These are phyloP conservation scores for Globisporangium lucens DNA, from an alignment of 352 stramenopile species.

Conservation along the genomic window DNA sequence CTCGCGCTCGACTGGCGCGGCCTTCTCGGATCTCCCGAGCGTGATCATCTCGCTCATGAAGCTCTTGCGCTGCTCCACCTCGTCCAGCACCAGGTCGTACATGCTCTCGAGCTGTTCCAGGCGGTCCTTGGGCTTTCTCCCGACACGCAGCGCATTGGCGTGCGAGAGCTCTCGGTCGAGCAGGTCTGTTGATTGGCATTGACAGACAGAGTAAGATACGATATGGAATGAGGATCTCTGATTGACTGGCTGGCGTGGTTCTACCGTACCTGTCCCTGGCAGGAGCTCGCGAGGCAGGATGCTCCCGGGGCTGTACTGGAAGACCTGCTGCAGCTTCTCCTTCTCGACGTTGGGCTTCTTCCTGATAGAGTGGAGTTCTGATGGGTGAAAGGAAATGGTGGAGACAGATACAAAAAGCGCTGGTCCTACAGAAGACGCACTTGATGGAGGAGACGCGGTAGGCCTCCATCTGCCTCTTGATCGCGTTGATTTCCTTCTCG, in stretches of 20 bases:
- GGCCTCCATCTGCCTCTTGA: constrained; percentile 70
- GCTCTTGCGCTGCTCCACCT: constrained; percentile 61
- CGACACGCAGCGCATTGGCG: constrained; percentile 36
- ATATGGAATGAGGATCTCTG: neutral
- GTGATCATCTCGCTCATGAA: constrained; percentile 68
- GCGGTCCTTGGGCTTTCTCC: constrained; percentile 31
- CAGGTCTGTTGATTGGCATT: constrained; percentile 33
- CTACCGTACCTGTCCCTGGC: constrained; percentile 49
- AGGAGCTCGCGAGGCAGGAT: constrained; percentile 74
- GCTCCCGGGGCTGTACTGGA: constrained; percentile 59
- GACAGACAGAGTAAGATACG: neutral
- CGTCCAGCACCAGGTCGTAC: constrained; percentile 52
- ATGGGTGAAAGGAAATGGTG: no score
- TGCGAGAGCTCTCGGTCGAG: constrained; percentile 62
- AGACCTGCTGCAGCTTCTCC: constrained; percentile 78
- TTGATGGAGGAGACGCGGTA: constrained; percentile 50
- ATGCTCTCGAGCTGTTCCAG: constrained; percentile 61
- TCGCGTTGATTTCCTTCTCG: constrained; percentile 71
- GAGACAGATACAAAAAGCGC: no score
- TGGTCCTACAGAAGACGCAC: constrained; percentile 21
- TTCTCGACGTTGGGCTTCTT: constrained; percentile 70
- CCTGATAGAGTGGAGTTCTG: constrained; percentile 13
- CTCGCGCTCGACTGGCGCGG: constrained; percentile 50
- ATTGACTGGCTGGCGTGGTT: neutral
- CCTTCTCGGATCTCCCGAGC: constrained; percentile 40